These are phyloP conservation scores for Paramecium bursaria DNA, from an alignment of 73 alveolate genomes.

Conservation along the genomic window DNA sequence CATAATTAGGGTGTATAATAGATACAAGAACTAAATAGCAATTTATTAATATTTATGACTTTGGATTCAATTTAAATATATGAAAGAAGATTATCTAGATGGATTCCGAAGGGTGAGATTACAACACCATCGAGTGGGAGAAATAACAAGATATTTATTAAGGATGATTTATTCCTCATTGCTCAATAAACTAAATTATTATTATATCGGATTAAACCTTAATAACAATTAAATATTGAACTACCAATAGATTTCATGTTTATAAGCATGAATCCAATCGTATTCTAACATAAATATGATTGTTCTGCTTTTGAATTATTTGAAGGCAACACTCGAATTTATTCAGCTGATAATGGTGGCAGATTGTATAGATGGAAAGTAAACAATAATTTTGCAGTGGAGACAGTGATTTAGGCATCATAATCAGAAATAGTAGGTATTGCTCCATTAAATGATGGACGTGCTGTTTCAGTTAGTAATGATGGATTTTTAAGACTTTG, in stretches of 20 bases:
- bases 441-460: conserved; percentile 37
- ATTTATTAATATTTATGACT: neutral
- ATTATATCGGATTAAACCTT: conserved; percentile 11
- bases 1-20: neutral
- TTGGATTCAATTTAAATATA: neutral
- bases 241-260: conserved; percentile 22
- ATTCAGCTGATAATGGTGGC: conserved; percentile 48
- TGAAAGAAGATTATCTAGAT: conserved; percentile 6
- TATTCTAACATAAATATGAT: conserved; percentile 50
- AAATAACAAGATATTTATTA: neutral
- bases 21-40: neutral
- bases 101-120: conserved; percentile 46
- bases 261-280: neutral
- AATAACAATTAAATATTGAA: conserved; percentile 9
- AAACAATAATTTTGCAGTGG: conserved; percentile 10
- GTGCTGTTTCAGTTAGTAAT: neutral
- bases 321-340: neutral
- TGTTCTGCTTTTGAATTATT: conserved; percentile 13
- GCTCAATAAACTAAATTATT: conserved; percentile 1
- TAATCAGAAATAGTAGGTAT: conserved; percentile 17
- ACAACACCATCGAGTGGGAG: neutral
- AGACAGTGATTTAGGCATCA: conserved; percentile 16
- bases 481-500: conserved; percentile 38
- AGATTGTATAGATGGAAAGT: conserved; percentile 34
- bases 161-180: neutral